A percentile compares a stretch with the other conserved stretches of the same genome.
phyloP scores from a whole-genome alignment of 106 monocot genomes.

The Dendrobium nobile region DNA sequence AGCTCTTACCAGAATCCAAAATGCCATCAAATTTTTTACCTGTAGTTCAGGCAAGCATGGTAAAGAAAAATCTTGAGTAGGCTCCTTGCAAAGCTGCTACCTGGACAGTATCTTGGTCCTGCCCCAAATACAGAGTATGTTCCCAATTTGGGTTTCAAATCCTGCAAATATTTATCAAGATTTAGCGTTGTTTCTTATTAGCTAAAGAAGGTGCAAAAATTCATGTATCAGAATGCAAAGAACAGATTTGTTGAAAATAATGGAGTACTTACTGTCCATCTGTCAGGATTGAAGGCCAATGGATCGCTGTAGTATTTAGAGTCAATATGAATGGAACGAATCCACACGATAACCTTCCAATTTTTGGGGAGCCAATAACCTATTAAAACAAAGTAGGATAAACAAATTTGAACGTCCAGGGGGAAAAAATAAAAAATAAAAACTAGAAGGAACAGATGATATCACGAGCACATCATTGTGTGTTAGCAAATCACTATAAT shows the following conservation, averaged over 20 bases:
- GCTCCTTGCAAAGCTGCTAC: slow-evolving; percentile 27
- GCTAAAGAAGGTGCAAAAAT: not conserved
- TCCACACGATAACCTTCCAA: slow-evolving; percentile 40
- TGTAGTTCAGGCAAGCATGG: slow-evolving; percentile 28
- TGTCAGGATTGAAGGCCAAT: slow-evolving; percentile 32
- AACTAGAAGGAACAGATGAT: not conserved
- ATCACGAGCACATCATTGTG: not conserved
- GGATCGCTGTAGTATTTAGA: slow-evolving; percentile 25
- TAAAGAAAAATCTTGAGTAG: slow-evolving; percentile 31
- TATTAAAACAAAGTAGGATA: not conserved
- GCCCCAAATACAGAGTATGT: slow-evolving; percentile 23
- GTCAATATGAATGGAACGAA: slow-evolving; percentile 27
- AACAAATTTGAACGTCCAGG: not conserved
- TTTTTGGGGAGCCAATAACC: slow-evolving; percentile 26
- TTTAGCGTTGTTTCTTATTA: not conserved
- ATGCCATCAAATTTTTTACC: slow-evolving; percentile 12
- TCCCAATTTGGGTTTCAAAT: slow-evolving; percentile 22
- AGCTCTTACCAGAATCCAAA: not conserved
- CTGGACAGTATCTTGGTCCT: slow-evolving; percentile 28
- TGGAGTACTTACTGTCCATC: slow-evolving; percentile 27
- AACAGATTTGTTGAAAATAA: not conserved
- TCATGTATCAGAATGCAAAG: not conserved
- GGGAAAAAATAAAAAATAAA: not conserved
- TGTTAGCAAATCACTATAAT: too few relatives aligned
- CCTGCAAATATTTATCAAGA: slow-evolving; percentile 10